phyloP scores from a whole-genome alignment of 1,284 basidiomycete species.

The Melanopsichium pennsylvanicum region DNA sequence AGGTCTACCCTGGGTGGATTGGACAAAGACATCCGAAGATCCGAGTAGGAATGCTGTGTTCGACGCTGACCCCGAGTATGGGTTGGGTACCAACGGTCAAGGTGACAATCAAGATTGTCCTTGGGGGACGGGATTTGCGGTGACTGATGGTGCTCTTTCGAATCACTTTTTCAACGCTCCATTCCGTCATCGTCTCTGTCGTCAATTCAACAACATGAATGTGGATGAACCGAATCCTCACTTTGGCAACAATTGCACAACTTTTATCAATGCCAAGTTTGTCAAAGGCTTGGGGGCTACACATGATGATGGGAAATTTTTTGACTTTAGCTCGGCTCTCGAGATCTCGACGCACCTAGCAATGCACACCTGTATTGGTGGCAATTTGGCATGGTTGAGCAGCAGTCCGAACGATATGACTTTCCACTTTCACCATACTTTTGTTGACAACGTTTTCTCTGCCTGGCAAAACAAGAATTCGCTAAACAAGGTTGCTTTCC shows the following conservation, averaged over 20 bases:
- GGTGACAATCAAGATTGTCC: constrained; percentile 14
- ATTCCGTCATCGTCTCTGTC: constrained; percentile 27
- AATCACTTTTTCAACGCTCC: constrained; percentile 32
- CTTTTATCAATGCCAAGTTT: constrained; percentile 20
- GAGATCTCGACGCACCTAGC: constrained; percentile 26
- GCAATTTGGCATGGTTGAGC: constrained; percentile 26
- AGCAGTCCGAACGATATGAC: constrained; percentile 14
- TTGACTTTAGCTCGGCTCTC: constrained; percentile 26
- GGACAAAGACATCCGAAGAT: constrained; percentile 19
- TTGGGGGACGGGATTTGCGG: constrained; percentile 7
- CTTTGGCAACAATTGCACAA: constrained; percentile 32
- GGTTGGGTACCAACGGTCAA: constrained; percentile 21
- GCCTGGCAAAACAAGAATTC: constrained; percentile 15
- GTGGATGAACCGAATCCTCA: constrained; percentile 3
- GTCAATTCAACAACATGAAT: constrained; percentile 36
- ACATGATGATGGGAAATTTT: constrained; percentile 26
- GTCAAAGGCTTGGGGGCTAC: constrained; percentile 7
- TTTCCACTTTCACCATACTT: constrained; percentile 17
- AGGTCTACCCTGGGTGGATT: constrained; percentile 36
- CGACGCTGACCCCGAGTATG: constrained; percentile 6
- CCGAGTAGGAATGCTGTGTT: constrained; percentile 11
- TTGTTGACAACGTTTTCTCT: constrained; percentile 11
- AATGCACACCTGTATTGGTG: constrained; percentile 35
- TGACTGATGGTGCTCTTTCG: constrained; percentile 24
- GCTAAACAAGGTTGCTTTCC: constrained; percentile 14